Base-by-base conservation (phyloP, 371 early-diverging fungal species). In the Chytridium lagenaria region DNA sequence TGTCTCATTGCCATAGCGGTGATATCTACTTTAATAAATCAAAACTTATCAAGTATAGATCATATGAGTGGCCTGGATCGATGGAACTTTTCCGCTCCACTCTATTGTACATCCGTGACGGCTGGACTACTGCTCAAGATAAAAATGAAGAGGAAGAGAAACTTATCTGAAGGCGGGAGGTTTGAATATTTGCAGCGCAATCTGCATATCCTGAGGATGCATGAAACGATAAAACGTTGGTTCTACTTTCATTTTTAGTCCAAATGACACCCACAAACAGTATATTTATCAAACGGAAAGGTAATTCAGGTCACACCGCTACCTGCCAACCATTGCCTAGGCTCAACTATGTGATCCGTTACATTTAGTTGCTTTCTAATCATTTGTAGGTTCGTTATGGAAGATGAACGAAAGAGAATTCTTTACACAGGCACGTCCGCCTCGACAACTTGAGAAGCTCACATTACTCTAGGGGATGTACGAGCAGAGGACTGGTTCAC, bases 311-410 rank as follows among this genome's bases (percentile, higher is more conserved):
- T 77, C 1, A 78, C 78, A 10, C 65, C 71, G 28, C 38, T 78
- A 5, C 37, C 50, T 15, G 78, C 78, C 16, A 72, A 72, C 37
- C 78, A 75, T 49, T 78, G 76, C 34, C 64, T 63, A 12, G 78
- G 78, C 30, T 69, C 73, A 61, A 34, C 61, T 10, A 61, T 61
- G 61, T 36, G 7, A 28, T 3, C 5, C 55, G 23, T 36, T 34
- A 7, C 34, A 10, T 36, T 34, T 23, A 28, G 19, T 3, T 61
- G 5, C 10, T 36, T 12, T 15, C 61, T 61, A 16, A 61, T 36
- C 23, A 3, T 10, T 2, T 59, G 22, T 55, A 69, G 63, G 69
- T 59, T 78, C 36, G 50, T 78, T 28, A 55, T 78, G 31, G 73
- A 75, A 68, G 67, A 67, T 2, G 31, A 39, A 19, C 51, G 34